Percentiles rank a stretch among this genome's conserved stretches.
phyloP scores from a whole-genome alignment of 2,329 filamentous ascomycete species.

The Botrytis galanthina region DNA sequence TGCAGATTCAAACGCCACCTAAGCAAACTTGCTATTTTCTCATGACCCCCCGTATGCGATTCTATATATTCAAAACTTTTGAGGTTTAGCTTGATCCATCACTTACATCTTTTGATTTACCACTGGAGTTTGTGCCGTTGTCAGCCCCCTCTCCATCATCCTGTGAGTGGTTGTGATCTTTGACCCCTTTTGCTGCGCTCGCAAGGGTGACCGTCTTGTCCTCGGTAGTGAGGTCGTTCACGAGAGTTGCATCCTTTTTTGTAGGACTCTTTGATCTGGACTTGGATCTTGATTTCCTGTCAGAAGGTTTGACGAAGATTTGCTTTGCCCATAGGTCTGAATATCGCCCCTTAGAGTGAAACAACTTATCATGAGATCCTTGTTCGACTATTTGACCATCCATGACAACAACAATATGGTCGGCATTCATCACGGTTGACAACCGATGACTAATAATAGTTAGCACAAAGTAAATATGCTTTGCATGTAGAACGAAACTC shows the following conservation, averaged over 20 bases:
- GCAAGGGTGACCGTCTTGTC: slow-evolving; percentile 26
- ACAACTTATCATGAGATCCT: slow-evolving; percentile 50
- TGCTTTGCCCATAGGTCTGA: slow-evolving; percentile 52
- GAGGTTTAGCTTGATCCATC: slow-evolving; percentile 18
- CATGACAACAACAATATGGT: slow-evolving; percentile 53
- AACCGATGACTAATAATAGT: slow-evolving; percentile 43
- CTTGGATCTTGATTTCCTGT: slow-evolving; percentile 28
- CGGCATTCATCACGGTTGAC: slow-evolving; percentile 54
- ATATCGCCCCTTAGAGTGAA: slow-evolving; percentile 50
- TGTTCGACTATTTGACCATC: slow-evolving; percentile 51
- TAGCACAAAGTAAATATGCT: slow-evolving; percentile 16
- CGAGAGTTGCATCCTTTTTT: slow-evolving; percentile 32
- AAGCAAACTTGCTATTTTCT: slow-evolving; percentile 25
- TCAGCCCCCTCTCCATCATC: slow-evolving; percentile 1
- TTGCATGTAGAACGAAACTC: slow-evolving; percentile 20
- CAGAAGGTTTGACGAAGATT: slow-evolving; percentile 35
- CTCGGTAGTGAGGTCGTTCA: slow-evolving; percentile 35
- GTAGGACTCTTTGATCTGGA: slow-evolving; percentile 32
- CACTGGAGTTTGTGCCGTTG: not conserved
- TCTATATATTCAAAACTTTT: not conserved
- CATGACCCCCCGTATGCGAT: not conserved
- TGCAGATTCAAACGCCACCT: not conserved
- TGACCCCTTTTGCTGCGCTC: slow-evolving; percentile 25
- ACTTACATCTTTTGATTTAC: slow-evolving; percentile 31
- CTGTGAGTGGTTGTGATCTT: slow-evolving; percentile 20